phyloP scores from a whole-genome alignment of 2,329 filamentous ascomycete genomes.

The Paecilomyces variotii region DNA sequence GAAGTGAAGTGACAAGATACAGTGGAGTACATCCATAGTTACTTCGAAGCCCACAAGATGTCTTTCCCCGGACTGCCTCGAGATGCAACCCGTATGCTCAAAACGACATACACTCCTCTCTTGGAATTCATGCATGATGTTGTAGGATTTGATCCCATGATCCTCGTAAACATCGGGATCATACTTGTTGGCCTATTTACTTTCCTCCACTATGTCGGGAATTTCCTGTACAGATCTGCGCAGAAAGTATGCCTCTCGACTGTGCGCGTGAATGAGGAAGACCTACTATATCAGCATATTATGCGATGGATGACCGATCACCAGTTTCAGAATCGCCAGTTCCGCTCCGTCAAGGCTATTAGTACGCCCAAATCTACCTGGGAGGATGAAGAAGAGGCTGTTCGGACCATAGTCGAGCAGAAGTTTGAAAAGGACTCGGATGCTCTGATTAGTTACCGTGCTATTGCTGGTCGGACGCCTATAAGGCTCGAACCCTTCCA shows the following conservation, averaged over 20 bases:
- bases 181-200: slow-evolving; percentile 8
- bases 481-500: slow-evolving; percentile 18
- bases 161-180: slow-evolving; percentile 5
- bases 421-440: slow-evolving; percentile 4
- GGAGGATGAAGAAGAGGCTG: slow-evolving; percentile 37
- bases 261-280: slow-evolving; percentile 46
- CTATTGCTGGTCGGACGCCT: slow-evolving; percentile 6
- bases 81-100: slow-evolving; percentile 4
- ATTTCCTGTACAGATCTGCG: slow-evolving; percentile 5
- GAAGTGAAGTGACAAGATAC: not conserved
- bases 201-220: slow-evolving; percentile 1
- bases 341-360: slow-evolving; percentile 48
- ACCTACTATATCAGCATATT: slow-evolving; percentile 52
- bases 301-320: slow-evolving; percentile 53
- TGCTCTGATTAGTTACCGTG: slow-evolving; percentile 8
- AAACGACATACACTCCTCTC: slow-evolving; percentile 4
- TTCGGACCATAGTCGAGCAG: slow-evolving; percentile 7
- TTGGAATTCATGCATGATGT: slow-evolving; percentile 2
- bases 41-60: not conserved
- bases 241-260: slow-evolving; percentile 8
- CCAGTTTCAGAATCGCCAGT: slow-evolving; percentile 41
- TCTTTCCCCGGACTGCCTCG: slow-evolving; percentile 3
- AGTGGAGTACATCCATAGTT: not conserved
- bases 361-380: slow-evolving; percentile 49
- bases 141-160: slow-evolving; percentile 6